phyloP scores from a whole-genome alignment of 1,284 basidiomycete genomes.

The Fomitopsis betulina region DNA sequence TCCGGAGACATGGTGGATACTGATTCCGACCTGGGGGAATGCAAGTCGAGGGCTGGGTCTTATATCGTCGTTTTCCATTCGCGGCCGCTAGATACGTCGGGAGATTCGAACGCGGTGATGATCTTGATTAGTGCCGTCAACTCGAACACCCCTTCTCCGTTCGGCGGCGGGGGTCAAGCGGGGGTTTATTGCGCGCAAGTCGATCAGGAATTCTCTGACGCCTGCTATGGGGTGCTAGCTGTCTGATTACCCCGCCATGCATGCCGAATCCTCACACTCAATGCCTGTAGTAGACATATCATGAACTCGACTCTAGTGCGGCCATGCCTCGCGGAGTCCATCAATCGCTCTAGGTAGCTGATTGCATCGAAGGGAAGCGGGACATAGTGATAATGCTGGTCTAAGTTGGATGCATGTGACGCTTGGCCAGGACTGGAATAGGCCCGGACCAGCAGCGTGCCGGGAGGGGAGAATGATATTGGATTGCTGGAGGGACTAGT shows the following conservation, averaged over 20 bases:
- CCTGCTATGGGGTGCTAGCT: neutral
- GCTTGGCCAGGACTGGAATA: neutral
- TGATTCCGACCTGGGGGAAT: neutral
- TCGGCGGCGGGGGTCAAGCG: neutral
- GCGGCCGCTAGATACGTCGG: too few relatives aligned
- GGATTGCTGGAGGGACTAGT: too few relatives aligned
- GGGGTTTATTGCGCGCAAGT: neutral
- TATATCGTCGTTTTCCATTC: neutral
- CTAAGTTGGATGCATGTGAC: neutral
- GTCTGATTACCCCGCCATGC: neutral
- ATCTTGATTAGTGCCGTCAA: neutral
- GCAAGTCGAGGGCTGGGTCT: neutral
- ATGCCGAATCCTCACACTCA: neutral
- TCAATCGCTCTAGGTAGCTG: neutral
- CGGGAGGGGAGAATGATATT: too few relatives aligned
- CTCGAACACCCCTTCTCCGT: neutral
- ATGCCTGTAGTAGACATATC: neutral
- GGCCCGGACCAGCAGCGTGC: neutral
- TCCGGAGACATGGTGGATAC: neutral
- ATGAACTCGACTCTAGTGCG: neutral
- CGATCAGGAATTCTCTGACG: neutral
- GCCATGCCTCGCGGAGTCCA: neutral
- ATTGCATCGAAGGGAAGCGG: neutral
- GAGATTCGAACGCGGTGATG: neutral
- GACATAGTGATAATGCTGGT: neutral